Conservation (phyloP, 176 grass and related monocot genomes). For the Lolium perenne region DNA sequence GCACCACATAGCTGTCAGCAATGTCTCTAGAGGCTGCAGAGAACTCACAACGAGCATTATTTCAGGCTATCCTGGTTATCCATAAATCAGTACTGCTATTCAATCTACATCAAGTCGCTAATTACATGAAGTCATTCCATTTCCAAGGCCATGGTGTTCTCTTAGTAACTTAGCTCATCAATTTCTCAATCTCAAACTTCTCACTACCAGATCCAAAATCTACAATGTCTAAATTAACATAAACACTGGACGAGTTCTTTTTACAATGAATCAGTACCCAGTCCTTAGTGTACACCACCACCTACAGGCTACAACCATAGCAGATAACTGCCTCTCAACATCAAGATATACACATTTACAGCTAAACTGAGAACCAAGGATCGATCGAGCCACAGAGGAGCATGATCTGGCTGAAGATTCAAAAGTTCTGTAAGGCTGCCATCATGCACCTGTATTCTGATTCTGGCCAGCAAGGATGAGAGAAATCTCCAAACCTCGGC, state of each 20-base stretch:
- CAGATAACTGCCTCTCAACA: slow-evolving; percentile 28
- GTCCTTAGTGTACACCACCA: not conserved
- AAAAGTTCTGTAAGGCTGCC: not conserved
- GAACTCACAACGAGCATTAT: not conserved
- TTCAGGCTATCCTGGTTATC: not conserved
- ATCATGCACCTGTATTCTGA: slow-evolving; percentile 72
- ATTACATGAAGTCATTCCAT: not conserved
- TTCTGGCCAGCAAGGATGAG: slow-evolving; percentile 95
- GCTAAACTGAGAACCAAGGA: slow-evolving; percentile 28
- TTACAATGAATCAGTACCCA: not conserved
- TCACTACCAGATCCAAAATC: not conserved
- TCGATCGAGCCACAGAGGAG: slow-evolving; percentile 10
- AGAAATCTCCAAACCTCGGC: slow-evolving; percentile 95
- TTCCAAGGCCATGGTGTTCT: not conserved
- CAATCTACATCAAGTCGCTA: not conserved
- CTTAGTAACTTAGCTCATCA: not conserved
- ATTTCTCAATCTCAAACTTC: not conserved
- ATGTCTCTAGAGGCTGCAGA: no score
- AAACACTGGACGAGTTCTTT: not conserved
- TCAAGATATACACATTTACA: slow-evolving; percentile 47
- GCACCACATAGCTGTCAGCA: no score
- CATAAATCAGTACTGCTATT: not conserved
- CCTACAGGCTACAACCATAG: not conserved
- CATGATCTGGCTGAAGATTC: slow-evolving; percentile 6
- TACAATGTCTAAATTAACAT: not conserved